Evolutionary conservation across 2,329 filamentous ascomycete genomes (phyloP).

Genomic region (Aspergillus phoenicis): DNA sequence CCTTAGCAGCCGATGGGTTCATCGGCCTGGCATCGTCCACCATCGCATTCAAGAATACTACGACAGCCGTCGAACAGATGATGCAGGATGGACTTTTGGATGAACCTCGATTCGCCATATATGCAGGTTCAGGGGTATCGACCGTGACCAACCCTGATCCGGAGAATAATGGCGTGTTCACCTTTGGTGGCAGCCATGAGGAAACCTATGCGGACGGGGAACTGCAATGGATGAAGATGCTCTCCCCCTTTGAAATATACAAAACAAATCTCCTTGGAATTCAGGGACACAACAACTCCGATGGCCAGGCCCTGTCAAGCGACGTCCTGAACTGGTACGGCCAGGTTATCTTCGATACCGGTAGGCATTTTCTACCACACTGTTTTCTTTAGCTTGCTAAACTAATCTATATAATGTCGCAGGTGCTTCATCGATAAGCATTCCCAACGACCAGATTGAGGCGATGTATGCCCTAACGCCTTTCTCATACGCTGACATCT

Average conservation of each 20-base stretch:
- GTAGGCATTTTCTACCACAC: not conserved
- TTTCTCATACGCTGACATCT: not conserved
- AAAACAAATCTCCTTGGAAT: not conserved
- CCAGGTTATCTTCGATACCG: not conserved
- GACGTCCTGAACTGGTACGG: not conserved
- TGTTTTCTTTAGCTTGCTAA: too few relatives aligned
- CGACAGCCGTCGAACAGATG: not conserved
- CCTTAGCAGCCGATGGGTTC: not conserved
- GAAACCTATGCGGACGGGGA: not conserved
- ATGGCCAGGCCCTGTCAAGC: not conserved
- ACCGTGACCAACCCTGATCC: not conserved
- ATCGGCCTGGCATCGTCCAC: not conserved
- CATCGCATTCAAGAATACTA: not conserved
- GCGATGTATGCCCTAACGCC: not conserved
- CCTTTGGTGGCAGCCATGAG: not conserved
- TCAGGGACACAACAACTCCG: not conserved
- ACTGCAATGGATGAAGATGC: not conserved
- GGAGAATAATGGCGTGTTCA: not conserved
- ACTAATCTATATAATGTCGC: too few relatives aligned
- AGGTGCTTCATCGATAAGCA: not conserved
- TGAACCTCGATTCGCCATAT: not conserved
- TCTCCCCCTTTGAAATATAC: not conserved
- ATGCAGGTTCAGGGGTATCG: not conserved
- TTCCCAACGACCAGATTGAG: not conserved
- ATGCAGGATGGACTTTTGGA: slow-evolving; percentile 1